Percentiles rank a stretch among this genome's conserved stretches.
Evolutionary conservation across 768 basidiomycete species (phyloP).

Genomic region (Termitomyces sp.): DNA sequence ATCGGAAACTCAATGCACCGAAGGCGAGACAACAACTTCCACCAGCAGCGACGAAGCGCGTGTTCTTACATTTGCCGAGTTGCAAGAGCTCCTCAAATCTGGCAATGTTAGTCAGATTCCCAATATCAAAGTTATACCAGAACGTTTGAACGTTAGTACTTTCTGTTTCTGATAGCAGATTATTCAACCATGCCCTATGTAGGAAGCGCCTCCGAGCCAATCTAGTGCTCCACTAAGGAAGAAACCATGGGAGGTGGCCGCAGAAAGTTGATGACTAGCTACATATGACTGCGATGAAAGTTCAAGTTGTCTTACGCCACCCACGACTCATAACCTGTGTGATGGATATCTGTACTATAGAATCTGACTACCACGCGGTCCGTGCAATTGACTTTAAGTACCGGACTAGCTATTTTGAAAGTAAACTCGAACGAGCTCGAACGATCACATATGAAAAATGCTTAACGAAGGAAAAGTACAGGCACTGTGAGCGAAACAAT

Average conservation of each 20-base stretch:
- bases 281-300: neutral
- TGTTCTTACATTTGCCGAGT: slow-evolving; percentile 60
- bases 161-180: slow-evolving; percentile 4
- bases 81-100: slow-evolving; percentile 67
- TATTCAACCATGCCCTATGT: neutral
- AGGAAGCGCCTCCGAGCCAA: slow-evolving; percentile 57
- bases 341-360: neutral
- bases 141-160: slow-evolving; percentile 57
- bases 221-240: slow-evolving; percentile 47
- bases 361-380: neutral
- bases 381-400: neutral
- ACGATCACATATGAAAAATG: neutral
- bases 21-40: neutral
- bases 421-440: neutral
- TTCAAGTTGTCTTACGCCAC: neutral
- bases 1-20: neutral
- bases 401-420: neutral
- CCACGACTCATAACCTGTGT: neutral
- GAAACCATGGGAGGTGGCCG: slow-evolving; percentile 66
- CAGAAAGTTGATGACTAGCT: neutral
- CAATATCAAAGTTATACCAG: slow-evolving; percentile 71
- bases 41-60: slow-evolving; percentile 30
- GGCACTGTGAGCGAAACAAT: slow-evolving; percentile 2
- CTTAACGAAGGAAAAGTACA: neutral
- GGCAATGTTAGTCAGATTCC: slow-evolving; percentile 74